Conservation (phyloP, 257 asterid species). For the Solanum lycopersicoides region DNA sequence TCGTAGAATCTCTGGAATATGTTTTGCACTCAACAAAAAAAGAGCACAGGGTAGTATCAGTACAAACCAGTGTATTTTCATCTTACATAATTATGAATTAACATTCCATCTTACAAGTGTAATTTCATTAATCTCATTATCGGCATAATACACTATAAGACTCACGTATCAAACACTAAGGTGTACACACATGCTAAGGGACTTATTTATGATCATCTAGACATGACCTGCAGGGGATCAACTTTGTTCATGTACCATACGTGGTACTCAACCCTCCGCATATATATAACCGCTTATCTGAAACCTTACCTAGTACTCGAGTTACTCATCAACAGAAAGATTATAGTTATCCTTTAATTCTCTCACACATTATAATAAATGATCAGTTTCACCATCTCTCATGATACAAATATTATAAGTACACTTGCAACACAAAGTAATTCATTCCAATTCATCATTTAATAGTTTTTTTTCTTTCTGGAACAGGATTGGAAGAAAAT, state of each 20-base stretch:
- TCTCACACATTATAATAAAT: not conserved
- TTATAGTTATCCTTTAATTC: not conserved
- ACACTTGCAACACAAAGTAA: not conserved
- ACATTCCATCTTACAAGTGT: not conserved
- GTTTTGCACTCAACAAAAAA: not conserved
- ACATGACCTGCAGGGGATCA: not conserved
- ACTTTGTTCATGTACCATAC: not conserved
- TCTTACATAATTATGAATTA: no score
- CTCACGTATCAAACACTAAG: not conserved
- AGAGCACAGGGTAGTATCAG: not conserved
- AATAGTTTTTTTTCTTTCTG: not conserved
- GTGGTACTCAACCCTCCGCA: not conserved
- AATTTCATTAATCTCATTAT: not conserved
- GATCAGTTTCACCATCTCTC: not conserved
- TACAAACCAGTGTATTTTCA: not conserved
- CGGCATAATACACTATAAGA: not conserved
- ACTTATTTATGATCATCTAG: not conserved
- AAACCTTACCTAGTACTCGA: not conserved
- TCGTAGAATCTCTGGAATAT: not conserved
- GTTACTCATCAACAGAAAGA: not conserved
- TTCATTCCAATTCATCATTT: not conserved
- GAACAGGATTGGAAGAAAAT: constrained; percentile 47
- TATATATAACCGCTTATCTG: not conserved
- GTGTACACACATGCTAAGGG: not conserved
- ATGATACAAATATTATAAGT: not conserved